phyloP scores from a whole-genome alignment of 805 yeast species.

The Yamadazyma olivae region DNA sequence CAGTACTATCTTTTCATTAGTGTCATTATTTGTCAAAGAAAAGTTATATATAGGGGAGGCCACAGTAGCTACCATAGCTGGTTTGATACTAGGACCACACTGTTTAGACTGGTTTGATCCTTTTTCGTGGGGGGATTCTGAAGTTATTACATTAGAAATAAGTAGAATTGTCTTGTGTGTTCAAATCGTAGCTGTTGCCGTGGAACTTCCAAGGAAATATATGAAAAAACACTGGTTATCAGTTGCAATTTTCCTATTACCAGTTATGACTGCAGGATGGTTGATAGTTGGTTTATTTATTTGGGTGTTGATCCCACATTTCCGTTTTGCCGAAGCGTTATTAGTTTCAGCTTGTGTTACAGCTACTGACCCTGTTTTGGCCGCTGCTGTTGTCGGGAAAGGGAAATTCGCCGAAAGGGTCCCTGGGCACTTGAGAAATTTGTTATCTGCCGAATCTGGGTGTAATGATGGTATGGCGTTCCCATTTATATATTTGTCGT shows the following conservation, averaged over 20 bases:
- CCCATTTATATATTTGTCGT: constrained; percentile 75
- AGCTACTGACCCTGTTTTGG: constrained; percentile 93
- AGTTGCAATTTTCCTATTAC: constrained; percentile 68
- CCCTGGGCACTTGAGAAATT: constrained; percentile 86
- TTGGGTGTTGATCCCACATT: constrained; percentile 72
- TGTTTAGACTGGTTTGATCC: constrained; percentile 84
- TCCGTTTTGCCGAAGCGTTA: constrained; percentile 68
- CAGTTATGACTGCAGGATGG: constrained; percentile 93
- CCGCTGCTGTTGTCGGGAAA: constrained; percentile 93
- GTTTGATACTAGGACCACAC: constrained; percentile 86
- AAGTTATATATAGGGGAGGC: constrained; percentile 88
- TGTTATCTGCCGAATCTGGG: constrained; percentile 82
- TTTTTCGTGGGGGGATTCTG: constrained; percentile 79
- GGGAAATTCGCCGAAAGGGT: constrained; percentile 89
- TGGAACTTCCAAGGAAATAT: constrained; percentile 85
- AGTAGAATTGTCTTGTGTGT: constrained; percentile 79
- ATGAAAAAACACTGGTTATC: constrained; percentile 83
- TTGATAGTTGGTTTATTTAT: constrained; percentile 73
- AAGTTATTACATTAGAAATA: constrained; percentile 76
- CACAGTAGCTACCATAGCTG: constrained; percentile 80
- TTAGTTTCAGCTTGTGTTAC: constrained; percentile 85
- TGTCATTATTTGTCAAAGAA: constrained; percentile 81
- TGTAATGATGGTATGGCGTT: constrained; percentile 97
- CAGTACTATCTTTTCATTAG: constrained; percentile 73
- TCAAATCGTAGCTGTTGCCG: constrained; percentile 93